Percentiles rank a stretch among this genome's conserved stretches.
phyloP scores from a whole-genome alignment of 129 eudicot species.

The Deinandra increscens region DNA sequence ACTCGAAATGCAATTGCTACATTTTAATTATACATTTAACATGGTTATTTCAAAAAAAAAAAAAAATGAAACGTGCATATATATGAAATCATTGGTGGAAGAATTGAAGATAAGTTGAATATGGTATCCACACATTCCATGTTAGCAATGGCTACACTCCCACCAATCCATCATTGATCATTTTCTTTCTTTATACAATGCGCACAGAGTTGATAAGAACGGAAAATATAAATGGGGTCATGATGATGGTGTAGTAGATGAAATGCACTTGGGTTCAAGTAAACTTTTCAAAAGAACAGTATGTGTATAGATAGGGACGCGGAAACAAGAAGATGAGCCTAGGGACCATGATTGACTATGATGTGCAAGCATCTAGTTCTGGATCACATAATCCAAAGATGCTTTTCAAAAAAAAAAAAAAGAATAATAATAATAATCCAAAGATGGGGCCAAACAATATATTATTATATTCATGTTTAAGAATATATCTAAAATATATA shows the following conservation, averaged over 20 bases:
- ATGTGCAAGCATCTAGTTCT: conserved; percentile 29
- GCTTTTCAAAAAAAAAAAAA: too few species aligned
- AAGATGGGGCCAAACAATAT: background rate
- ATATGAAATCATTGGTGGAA: conserved; percentile 18
- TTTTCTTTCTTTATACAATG: conserved; percentile 18
- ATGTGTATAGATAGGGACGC: conserved; percentile 7
- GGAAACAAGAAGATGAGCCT: conserved; percentile 33
- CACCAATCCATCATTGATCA: too few species aligned
- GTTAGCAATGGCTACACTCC: conserved; percentile 23
- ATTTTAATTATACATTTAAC: background rate
- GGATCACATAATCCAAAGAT: conserved; percentile 27
- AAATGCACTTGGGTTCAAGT: conserved; percentile 23
- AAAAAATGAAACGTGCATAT: conserved; percentile 18
- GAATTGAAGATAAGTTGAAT: conserved; percentile 26
- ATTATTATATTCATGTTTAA: too few species aligned
- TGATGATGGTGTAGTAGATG: conserved; percentile 15
- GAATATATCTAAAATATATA: too few species aligned
- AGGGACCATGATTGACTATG: conserved; percentile 32
- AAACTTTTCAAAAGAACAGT: background rate
- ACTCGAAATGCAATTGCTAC: background rate
- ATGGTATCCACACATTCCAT: conserved; percentile 26
- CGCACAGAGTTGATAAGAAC: conserved; percentile 13
- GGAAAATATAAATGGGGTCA: conserved; percentile 10
- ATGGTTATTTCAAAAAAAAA: conserved; percentile 9
- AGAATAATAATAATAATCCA: too few species aligned